Evolutionary conservation across 2,329 filamentous ascomycete species (phyloP).

Genomic region (Dactylellina sp.): DNA sequence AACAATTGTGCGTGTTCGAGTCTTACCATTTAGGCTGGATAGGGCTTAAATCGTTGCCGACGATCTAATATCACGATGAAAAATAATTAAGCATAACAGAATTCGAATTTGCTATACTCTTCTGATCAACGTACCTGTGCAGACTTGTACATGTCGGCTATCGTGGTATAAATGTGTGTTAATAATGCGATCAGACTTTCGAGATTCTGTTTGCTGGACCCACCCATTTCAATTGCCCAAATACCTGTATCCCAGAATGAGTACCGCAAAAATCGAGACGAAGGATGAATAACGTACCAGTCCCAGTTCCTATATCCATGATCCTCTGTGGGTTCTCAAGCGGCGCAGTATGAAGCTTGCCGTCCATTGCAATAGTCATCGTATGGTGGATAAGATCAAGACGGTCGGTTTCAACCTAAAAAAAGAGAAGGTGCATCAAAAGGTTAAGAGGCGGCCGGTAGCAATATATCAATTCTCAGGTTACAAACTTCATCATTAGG

Average conservation of each 20-base stretch:
- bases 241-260: too few relatives aligned
- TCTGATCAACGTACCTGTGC: constrained; percentile 52
- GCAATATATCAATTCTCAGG: too few relatives aligned
- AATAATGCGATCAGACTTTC: too few relatives aligned
- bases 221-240: constrained; percentile 61
- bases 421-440: too few relatives aligned
- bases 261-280: too few relatives aligned
- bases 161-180: too few relatives aligned
- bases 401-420: constrained; percentile 48
- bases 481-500: constrained; percentile 27
- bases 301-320: constrained; percentile 68
- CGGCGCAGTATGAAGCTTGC: constrained; percentile 65
- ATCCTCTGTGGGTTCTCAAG: constrained; percentile 67
- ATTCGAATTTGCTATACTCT: too few relatives aligned
- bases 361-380: constrained; percentile 64
- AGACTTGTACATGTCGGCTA: constrained; percentile 59
- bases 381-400: constrained; percentile 61
- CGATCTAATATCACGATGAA: constrained; percentile 38
- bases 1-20: too few relatives aligned
- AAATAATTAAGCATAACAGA: background rate
- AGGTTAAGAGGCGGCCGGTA: too few relatives aligned
- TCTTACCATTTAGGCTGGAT: constrained; percentile 58
- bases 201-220: too few relatives aligned
- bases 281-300: too few relatives aligned
- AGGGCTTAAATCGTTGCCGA: constrained; percentile 61